Conservation (phyloP, 2,329 filamentous ascomycete species). For the Gliomastix tumulicola region DNA sequence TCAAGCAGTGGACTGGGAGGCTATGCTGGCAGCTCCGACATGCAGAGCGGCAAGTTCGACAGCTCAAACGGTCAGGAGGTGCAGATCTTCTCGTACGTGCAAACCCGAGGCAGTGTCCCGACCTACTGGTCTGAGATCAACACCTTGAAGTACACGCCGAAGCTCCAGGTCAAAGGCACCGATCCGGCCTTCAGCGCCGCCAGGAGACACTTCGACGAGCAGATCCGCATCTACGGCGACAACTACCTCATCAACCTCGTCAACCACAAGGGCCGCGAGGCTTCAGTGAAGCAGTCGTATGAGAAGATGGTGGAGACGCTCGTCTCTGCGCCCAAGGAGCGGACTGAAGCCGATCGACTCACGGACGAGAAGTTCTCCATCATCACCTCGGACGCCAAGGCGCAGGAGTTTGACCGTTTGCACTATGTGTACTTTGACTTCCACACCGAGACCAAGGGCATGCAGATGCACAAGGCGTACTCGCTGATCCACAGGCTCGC, state of each 20-base stretch:
- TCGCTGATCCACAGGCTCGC: slow-evolving; percentile 77
- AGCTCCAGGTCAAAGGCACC: slow-evolving; percentile 77
- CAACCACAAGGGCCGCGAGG: slow-evolving; percentile 90
- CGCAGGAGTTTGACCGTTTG: slow-evolving; percentile 67
- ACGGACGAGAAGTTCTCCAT: slow-evolving; percentile 76
- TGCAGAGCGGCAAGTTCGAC: slow-evolving; percentile 65
- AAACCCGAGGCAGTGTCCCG: slow-evolving; percentile 92
- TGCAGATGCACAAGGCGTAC: slow-evolving; percentile 87
- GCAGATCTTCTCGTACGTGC: slow-evolving; percentile 89
- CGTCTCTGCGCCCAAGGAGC: slow-evolving; percentile 62
- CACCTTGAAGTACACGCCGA: slow-evolving; percentile 84
- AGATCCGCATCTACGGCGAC: slow-evolving; percentile 88
- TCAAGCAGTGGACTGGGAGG: slow-evolving; percentile 66
- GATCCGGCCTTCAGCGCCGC: slow-evolving; percentile 76
- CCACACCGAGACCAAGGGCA: slow-evolving; percentile 92
- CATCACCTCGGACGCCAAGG: slow-evolving; percentile 57
- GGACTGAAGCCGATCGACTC: slow-evolving; percentile 54
- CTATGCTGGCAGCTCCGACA: slow-evolving; percentile 69
- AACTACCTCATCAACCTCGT: slow-evolving; percentile 97
- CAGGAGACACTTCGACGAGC: slow-evolving; percentile 83
- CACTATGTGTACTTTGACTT: slow-evolving; percentile 99
- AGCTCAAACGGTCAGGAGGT: slow-evolving; percentile 60
- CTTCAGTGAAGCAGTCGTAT: slow-evolving; percentile 85
- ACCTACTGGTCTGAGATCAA: slow-evolving; percentile 97
- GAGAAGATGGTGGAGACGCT: slow-evolving; percentile 79